Base-by-base conservation (phyloP, 352 stramenopile species). In the Pythium sp. region DNA sequence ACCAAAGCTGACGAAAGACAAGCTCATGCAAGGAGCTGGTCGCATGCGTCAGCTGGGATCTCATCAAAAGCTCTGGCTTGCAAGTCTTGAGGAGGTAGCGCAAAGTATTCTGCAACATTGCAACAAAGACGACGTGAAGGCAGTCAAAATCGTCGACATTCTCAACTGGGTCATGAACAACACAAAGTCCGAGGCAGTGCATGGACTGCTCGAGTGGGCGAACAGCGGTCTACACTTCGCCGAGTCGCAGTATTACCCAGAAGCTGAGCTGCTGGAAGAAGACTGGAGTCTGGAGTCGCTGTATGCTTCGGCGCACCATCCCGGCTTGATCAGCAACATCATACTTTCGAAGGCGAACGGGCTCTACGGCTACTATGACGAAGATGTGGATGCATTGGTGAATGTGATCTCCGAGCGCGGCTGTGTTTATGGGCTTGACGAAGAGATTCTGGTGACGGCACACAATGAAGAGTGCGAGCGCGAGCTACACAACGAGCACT, bases 21-120 rank as follows among this genome's bases (percentile, higher is more conserved):
- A 97, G 64, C 62, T 98, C 3, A 97, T 98, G 91, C 93, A 98
- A 71, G 92, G 89, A n/a, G 90, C 88, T 1, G 92, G 91, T 15
- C 81, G 93, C 1, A 86, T 98, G 77, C 76, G 92, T 4, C 85
- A 93, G 58, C 80, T 98, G 1, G 88, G 84, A 20, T 79, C 72
- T 0, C 56, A 78, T 24, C 87, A 97, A 64, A 86, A 70, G 15
- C 72, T 98, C 0, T 81, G 82, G 66, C 72, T 97, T 18, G 76
- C 78, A 7, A 86, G 79, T 62, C 85, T 87, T 9, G 61, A 70
- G n/a, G 89, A 98, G 34, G 79, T 98, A 5, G 76, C 71, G 34
- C 75, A 84, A 53, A 80, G 71, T 68, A 75, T 89, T 18, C 30
- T 78, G 15, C 60, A 74, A 34, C 55, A 63, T 1, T 77, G 59